phyloP scores from a whole-genome alignment of 2,329 filamentous ascomycete species.

The Botrytis cinerea region DNA sequence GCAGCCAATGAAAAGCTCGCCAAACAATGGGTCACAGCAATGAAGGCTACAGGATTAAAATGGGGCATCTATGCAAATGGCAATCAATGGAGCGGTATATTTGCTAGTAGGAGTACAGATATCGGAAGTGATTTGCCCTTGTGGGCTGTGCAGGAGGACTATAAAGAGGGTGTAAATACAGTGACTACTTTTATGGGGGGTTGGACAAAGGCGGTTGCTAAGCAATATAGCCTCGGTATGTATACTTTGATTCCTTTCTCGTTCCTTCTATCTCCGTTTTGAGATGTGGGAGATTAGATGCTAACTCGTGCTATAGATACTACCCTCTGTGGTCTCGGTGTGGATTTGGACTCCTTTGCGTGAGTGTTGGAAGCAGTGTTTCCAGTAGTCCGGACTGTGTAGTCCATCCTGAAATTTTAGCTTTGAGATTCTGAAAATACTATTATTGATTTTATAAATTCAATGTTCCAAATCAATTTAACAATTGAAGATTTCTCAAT shows the following conservation, averaged over 20 bases:
- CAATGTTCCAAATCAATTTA: no score
- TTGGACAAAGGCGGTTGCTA: conserved; percentile 34
- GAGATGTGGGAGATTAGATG: not conserved
- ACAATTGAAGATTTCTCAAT: no score
- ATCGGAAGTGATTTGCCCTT: conserved; percentile 35
- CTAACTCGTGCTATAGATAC: conserved; percentile 31
- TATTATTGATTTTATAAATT: no score
- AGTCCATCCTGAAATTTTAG: no score
- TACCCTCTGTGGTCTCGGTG: conserved; percentile 31
- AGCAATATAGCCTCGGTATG: conserved; percentile 35
- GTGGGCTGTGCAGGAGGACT: conserved; percentile 36
- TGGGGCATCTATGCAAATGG: conserved; percentile 39
- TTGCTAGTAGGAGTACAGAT: conserved; percentile 31
- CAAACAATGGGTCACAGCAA: conserved; percentile 32
- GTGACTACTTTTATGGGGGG: conserved; percentile 36
- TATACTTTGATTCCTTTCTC: conserved; percentile 7
- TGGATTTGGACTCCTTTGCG: conserved; percentile 28
- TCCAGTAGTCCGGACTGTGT: no score
- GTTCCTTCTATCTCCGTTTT: not conserved
- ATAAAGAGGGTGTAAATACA: conserved; percentile 30
- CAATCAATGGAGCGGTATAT: conserved; percentile 37
- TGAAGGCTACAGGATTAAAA: conserved; percentile 28
- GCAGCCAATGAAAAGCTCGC: conserved; percentile 33
- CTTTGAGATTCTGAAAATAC: no score
- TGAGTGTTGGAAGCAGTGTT: not conserved